Conservation (phyloP, 352 stramenopile species). For the Globisporangium sylvaticum region DNA sequence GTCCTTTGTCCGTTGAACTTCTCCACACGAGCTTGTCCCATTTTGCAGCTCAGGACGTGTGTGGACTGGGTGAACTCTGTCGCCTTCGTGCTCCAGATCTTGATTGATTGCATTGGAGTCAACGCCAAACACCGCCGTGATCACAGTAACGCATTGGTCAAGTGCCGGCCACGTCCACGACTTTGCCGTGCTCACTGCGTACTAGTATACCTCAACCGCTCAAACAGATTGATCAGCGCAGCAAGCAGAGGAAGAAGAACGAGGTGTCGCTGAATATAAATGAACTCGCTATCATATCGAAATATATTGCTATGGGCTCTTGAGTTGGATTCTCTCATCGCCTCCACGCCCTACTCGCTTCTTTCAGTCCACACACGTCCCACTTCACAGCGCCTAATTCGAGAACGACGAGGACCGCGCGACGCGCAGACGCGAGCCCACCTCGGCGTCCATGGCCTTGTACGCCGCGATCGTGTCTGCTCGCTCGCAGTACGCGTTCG, state of each 20-base stretch:
- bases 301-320: background rate
- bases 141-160: no score
- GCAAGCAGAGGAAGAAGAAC: background rate
- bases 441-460: conserved; percentile 67
- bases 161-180: no score
- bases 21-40: no score
- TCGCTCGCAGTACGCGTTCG: conserved; percentile 76
- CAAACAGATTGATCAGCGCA: no score
- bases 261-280: background rate
- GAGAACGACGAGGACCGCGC: conserved; percentile 52
- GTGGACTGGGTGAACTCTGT: no score
- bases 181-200: no score
- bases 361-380: background rate
- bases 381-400: conserved; percentile 7
- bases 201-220: no score
- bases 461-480: conserved; percentile 74
- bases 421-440: conserved; percentile 64
- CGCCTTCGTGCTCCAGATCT: no score
- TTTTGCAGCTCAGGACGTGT: no score
- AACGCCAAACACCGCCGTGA: no score
- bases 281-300: background rate
- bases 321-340: background rate
- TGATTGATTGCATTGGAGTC: no score
- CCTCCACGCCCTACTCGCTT: background rate
- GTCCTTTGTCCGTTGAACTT: no score